phyloP scores from a whole-genome alignment of 306 rosid genomes.

The Boehmeria nivea region DNA sequence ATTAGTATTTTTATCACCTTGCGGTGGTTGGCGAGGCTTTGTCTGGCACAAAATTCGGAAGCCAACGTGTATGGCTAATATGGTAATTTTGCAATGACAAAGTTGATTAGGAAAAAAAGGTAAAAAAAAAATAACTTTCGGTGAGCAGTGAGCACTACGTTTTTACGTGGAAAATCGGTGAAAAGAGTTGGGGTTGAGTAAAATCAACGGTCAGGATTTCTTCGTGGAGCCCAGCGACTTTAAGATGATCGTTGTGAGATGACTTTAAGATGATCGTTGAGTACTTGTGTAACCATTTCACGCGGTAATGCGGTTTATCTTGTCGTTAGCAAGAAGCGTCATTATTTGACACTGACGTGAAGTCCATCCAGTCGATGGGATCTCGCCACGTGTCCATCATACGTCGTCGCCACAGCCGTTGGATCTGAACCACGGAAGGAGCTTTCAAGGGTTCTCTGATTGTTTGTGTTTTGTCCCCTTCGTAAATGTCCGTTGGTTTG shows the following conservation, averaged over 20 bases:
- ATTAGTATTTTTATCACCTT: too few species aligned
- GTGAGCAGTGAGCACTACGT: neutral
- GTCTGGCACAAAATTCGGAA: too few species aligned
- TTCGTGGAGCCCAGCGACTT: too few species aligned
- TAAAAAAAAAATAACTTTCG: neutral
- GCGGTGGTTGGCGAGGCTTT: too few species aligned
- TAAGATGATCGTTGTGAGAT: neutral
- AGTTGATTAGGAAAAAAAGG: neutral
- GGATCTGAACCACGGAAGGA: too few species aligned
- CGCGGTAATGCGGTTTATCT: neutral
- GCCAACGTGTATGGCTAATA: too few species aligned
- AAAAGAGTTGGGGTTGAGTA: neutral
- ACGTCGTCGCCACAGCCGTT: constrained; percentile 15
- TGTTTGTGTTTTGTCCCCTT: too few species aligned
- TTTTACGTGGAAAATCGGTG: neutral
- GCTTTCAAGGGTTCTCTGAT: too few species aligned
- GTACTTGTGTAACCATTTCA: neutral
- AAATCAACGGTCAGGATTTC: neutral
- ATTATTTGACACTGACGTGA: constrained; percentile 12
- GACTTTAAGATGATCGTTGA: neutral
- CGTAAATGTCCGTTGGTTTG: too few species aligned
- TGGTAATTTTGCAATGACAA: neutral
- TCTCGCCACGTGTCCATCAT: constrained; percentile 14
- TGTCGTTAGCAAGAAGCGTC: constrained; percentile 19
- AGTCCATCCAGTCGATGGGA: neutral